Base-by-base conservation (phyloP, 495 filamentous ascomycete genomes). In the Extremus antarcticus region DNA sequence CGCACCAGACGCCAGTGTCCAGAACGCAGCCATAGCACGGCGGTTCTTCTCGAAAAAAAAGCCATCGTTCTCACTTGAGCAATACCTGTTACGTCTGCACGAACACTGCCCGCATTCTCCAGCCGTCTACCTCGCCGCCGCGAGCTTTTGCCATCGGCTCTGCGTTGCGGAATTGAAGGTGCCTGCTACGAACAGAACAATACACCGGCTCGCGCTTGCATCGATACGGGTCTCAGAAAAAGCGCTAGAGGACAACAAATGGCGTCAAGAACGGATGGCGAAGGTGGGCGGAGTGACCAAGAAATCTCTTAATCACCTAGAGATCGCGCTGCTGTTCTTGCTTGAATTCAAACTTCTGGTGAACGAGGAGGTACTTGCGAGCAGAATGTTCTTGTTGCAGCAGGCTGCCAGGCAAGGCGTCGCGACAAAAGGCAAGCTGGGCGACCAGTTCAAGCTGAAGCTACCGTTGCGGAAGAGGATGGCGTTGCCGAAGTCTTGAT, bases 21-120 rank as follows among this genome's bases (percentile, higher is more conserved):
- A 95, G 67, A 83, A 88, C 60, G 79, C 78, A 53, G 84, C 89
- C 53, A 83, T 97, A 49, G 85, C 86, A 11, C 81, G 88, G 25
- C 89, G 92, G 55, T 98, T 98, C 70, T 90, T 90, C 68, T 91
- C 87, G 21, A 94, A 92, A 64, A 78, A 81, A 35, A 80, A 86
- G 0, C 92, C 92, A 10, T 78, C 81, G 1, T 88, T 97, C 51
- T 73, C 84, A 10, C 72, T 97, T 45, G 81, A 85, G 60, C 85
- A 94, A 47, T 98, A 98, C 67, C 76, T 96, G 19, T 70, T 81
- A 57, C 86, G 92, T 43, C 79, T 97, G 47, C 91, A 97, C 66
- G 76, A 74, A 38, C 97, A 83, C 67, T 98, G 92, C 60, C 91
- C 94, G 20, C 86, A 96, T 81, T 94, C 89, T n/a, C 91, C 92